Conservation (phyloP, 164 flowering plant species). For the Kingdonia uniflora region DNA sequence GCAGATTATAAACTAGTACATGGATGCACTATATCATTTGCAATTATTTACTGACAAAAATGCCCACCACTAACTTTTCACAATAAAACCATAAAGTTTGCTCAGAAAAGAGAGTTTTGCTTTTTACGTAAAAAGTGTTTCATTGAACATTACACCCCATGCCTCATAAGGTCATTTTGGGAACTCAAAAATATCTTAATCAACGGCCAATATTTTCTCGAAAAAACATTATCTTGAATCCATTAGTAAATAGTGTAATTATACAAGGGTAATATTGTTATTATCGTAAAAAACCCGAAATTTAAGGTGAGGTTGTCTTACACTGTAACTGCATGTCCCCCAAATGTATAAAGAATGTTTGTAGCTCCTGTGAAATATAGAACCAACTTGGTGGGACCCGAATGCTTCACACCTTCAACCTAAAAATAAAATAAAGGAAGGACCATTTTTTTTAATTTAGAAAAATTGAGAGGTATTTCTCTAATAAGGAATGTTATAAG, state of each 20-base stretch:
- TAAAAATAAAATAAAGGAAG: conserved; percentile 11
- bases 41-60: too few species aligned
- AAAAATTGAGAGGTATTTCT: too few species aligned
- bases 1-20: too few species aligned
- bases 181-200: not conserved
- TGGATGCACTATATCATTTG: too few species aligned
- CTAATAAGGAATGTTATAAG: too few species aligned
- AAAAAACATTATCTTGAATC: too few species aligned
- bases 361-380: conserved; percentile 98
- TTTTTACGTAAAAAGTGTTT: conserved; percentile 13
- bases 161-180: conserved; percentile 6
- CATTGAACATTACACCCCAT: not conserved
- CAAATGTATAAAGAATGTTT: conserved; percentile 99
- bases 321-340: conserved; percentile 99
- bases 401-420: conserved; percentile 88
- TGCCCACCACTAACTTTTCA: not conserved
- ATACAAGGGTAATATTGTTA: not conserved
- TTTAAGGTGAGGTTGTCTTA: conserved; percentile 37
- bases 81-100: not conserved
- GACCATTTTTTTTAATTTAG: too few species aligned
- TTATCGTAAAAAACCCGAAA: conserved; percentile 14
- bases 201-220: not conserved
- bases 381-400: conserved; percentile 86
- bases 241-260: too few species aligned
- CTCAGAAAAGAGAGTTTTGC: conserved; percentile 16